These are phyloP conservation scores for Beta vulgaris DNA, from an alignment of 148 eudicot species.

Conservation along the genomic window DNA sequence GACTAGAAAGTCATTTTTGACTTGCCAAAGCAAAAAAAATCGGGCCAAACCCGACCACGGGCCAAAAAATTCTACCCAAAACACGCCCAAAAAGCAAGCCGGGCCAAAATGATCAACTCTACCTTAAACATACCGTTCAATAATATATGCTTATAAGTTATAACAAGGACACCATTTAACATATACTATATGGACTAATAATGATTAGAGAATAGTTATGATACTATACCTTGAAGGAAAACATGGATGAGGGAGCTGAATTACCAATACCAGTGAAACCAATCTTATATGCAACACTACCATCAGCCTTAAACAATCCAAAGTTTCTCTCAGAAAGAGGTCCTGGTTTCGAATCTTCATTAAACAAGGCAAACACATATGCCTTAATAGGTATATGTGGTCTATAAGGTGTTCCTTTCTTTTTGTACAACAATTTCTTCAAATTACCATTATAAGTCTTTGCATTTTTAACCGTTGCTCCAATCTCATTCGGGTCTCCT, in stretches of 20 bases:
- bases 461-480: constrained; percentile 55
- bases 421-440: constrained; percentile 53
- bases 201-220: no score
- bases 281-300: constrained; percentile 65
- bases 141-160: no score
- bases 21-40: no score
- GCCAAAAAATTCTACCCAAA: no score
- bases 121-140: no score
- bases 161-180: no score
- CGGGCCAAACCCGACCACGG: no score
- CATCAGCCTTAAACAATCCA: constrained; percentile 82
- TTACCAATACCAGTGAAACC: constrained; percentile 72
- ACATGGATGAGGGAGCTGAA: constrained; percentile 40
- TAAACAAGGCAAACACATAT: constrained; percentile 75
- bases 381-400: constrained; percentile 60
- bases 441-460: constrained; percentile 58
- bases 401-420: constrained; percentile 75
- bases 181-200: no score
- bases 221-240: constrained; percentile 39
- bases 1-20: no score
- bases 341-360: constrained; percentile 81
- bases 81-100: no score
- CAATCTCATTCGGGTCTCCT: constrained; percentile 64
- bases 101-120: no score
- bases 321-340: constrained; percentile 89